These are phyloP conservation scores for Bullera alba DNA, from an alignment of 768 basidiomycete genomes.

Conservation along the genomic window DNA sequence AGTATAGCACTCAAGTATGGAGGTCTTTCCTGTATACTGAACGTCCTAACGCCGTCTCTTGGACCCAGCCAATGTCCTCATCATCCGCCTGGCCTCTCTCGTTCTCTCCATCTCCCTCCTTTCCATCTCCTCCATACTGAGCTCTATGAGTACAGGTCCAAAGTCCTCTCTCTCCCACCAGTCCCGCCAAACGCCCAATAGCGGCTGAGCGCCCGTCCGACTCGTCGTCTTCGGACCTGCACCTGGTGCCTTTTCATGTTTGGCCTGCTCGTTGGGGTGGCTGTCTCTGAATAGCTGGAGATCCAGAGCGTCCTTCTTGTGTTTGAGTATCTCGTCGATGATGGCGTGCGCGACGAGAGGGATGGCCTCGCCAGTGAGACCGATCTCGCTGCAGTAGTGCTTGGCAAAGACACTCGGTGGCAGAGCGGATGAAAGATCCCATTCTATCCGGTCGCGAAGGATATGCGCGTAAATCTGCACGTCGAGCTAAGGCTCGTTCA, in stretches of 20 bases:
- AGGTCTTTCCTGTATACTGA: no score
- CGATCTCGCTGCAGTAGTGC: slow-evolving; percentile 75
- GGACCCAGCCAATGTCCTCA: slow-evolving; percentile 13
- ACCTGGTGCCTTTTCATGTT: slow-evolving; percentile 59
- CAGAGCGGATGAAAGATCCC: slow-evolving; percentile 77
- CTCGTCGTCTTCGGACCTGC: slow-evolving; percentile 54
- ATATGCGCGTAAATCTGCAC: slow-evolving; percentile 90
- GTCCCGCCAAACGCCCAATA: slow-evolving; percentile 89
- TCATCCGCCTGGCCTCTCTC: slow-evolving; percentile 35
- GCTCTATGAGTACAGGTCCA: slow-evolving; percentile 74
- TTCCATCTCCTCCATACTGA: slow-evolving; percentile 87
- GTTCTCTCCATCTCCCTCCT: slow-evolving; percentile 70
- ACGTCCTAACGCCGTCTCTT: slow-evolving; percentile 13
- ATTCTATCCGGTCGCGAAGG: slow-evolving; percentile 91
- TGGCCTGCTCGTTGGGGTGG: slow-evolving; percentile 54
- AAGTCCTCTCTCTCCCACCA: slow-evolving; percentile 91
- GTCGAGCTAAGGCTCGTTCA: slow-evolving; percentile 67
- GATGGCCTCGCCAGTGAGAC: slow-evolving; percentile 75
- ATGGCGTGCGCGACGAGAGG: slow-evolving; percentile 88
- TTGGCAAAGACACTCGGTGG: slow-evolving; percentile 79
- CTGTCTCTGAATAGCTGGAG: slow-evolving; percentile 72
- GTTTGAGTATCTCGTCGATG: slow-evolving; percentile 89
- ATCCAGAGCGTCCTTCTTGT: slow-evolving; percentile 91
- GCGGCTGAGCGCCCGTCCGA: slow-evolving; percentile 63
- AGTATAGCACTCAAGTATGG: neutral